Conservation (phyloP, 73 alveolate species). For the Paramecium primaurelia region DNA sequence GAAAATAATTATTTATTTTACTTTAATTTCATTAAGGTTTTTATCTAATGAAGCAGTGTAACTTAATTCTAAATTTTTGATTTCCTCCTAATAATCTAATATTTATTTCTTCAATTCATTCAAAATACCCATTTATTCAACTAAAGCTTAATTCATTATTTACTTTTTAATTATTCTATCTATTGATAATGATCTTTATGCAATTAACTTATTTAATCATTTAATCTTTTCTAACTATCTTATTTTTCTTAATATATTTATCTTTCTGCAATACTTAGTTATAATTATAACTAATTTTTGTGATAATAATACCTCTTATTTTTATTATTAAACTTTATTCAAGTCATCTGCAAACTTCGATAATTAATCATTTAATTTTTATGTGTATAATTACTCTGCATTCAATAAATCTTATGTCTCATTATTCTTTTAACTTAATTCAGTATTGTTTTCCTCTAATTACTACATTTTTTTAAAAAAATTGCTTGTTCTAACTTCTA, state of each 20-base stretch:
- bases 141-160: neutral
- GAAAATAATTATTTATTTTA: neutral
- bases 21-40: neutral
- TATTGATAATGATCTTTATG: neutral
- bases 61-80: slow-evolving; percentile 14
- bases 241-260: neutral
- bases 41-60: neutral
- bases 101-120: neutral
- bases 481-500: neutral
- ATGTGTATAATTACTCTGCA: neutral
- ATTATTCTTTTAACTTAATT: neutral
- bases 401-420: neutral
- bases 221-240: neutral
- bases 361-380: neutral
- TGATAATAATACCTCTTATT: neutral
- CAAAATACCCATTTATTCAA: neutral
- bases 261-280: neutral
- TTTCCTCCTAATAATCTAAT: neutral
- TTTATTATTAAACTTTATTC: neutral
- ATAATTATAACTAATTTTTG: neutral
- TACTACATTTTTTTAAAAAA: neutral
- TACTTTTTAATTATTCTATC: neutral
- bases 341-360: neutral
- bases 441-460: neutral
- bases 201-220: neutral